Evolutionary conservation across 257 asterid species (phyloP).

Genomic region (Solanum piurae): DNA sequence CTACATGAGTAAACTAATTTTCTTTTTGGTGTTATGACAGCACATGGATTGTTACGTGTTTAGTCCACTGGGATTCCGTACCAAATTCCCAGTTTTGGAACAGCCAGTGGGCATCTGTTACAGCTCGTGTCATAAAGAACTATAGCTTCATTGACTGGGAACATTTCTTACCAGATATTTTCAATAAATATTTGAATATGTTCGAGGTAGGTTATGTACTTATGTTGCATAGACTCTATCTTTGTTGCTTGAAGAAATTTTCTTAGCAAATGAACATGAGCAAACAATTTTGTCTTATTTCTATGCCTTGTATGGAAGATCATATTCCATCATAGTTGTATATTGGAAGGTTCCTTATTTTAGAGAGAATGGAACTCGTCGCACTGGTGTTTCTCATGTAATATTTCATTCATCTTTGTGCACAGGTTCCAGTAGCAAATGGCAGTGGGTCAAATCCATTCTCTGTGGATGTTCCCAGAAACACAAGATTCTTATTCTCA

Average conservation of each 20-base stretch:
- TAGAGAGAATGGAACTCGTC: neutral
- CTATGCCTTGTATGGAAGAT: neutral
- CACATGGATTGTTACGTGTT: slow-evolving; percentile 54
- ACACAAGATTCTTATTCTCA: slow-evolving; percentile 84
- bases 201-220: slow-evolving; percentile 60
- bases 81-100: slow-evolving; percentile 96
- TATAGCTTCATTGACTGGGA: slow-evolving; percentile 69
- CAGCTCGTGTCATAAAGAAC: slow-evolving; percentile 90
- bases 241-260: neutral
- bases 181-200: slow-evolving; percentile 77
- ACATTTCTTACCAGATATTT: slow-evolving; percentile 50
- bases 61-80: slow-evolving; percentile 73
- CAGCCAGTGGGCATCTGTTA: slow-evolving; percentile 93
- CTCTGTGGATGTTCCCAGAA: slow-evolving; percentile 80
- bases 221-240: neutral
- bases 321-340: neutral
- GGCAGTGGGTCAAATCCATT: slow-evolving; percentile 88
- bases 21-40: slow-evolving; percentile 33
- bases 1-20: slow-evolving; percentile 9
- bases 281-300: neutral
- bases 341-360: neutral
- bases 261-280: neutral
- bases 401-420: slow-evolving; percentile 12
- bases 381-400: neutral
- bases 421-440: slow-evolving; percentile 97